Conservation (phyloP, 2,329 filamentous ascomycete genomes). For the Bipolaris oryzae region DNA sequence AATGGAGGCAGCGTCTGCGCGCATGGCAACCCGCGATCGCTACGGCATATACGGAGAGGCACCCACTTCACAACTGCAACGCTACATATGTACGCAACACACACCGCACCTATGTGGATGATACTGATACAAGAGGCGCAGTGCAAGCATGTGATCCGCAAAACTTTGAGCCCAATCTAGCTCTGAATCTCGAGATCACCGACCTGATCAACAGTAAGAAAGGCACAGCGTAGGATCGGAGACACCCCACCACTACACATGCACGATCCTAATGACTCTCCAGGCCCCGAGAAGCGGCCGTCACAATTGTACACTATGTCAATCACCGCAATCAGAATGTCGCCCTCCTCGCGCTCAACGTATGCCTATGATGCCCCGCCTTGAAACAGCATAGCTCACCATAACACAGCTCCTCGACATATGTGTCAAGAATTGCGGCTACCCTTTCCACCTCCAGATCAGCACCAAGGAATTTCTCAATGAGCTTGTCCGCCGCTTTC, state of each 20-base stretch:
- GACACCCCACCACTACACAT: background rate
- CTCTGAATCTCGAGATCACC: slow-evolving; percentile 92
- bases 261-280: slow-evolving; percentile 24
- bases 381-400: slow-evolving; percentile 30
- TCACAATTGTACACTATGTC: slow-evolving; percentile 90
- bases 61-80: slow-evolving; percentile 83
- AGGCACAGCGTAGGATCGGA: slow-evolving; percentile 71
- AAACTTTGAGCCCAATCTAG: slow-evolving; percentile 97
- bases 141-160: slow-evolving; percentile 94
- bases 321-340: slow-evolving; percentile 98
- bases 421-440: slow-evolving; percentile 99
- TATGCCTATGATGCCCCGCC: slow-evolving; percentile 48
- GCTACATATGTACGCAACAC: slow-evolving; percentile 74
- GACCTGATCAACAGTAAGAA: slow-evolving; percentile 98
- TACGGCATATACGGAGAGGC: slow-evolving; percentile 83
- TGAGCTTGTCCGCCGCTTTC: slow-evolving; percentile 93
- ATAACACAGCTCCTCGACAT: slow-evolving; percentile 79
- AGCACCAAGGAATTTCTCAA: slow-evolving; percentile 99
- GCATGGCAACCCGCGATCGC: slow-evolving; percentile 93
- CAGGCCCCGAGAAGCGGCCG: slow-evolving; percentile 87
- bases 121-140: slow-evolving; percentile 37
- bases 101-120: background rate
- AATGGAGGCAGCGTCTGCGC: slow-evolving; percentile 93
- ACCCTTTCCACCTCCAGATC: slow-evolving; percentile 98
- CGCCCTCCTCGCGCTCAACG: slow-evolving; percentile 80